These are phyloP conservation scores for Letharia lupina DNA, from an alignment of 495 filamentous ascomycete genomes.

Conservation along the genomic window DNA sequence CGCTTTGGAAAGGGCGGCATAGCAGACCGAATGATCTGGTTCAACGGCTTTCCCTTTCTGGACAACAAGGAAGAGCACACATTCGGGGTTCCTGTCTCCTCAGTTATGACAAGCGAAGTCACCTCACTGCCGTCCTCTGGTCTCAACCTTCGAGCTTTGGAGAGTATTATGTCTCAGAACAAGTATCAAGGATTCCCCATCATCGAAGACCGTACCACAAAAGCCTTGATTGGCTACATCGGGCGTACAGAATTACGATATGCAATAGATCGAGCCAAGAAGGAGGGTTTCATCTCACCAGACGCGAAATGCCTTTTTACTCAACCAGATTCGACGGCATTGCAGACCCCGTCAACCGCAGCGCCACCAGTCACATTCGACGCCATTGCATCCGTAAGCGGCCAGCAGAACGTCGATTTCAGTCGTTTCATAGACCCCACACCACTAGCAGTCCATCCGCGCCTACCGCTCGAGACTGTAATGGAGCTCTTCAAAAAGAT, in stretches of 20 bases:
- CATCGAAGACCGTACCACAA: constrained; percentile 63
- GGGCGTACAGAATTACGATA: constrained; percentile 90
- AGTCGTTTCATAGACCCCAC: constrained; percentile 83
- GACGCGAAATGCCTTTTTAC: constrained; percentile 72
- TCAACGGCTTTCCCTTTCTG: constrained; percentile 94
- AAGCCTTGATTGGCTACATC: constrained; percentile 81
- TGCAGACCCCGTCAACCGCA: constrained; percentile 29
- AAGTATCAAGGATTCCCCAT: constrained; percentile 94
- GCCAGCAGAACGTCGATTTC: constrained; percentile 64
- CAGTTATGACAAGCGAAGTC: constrained; percentile 80
- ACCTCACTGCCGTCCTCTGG: constrained; percentile 65
- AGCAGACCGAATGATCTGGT: constrained; percentile 98
- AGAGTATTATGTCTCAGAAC: constrained; percentile 67
- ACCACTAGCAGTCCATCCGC: constrained; percentile 83
- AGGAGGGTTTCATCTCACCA: constrained; percentile 60
- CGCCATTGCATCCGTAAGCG: constrained; percentile 48
- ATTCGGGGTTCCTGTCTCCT: constrained; percentile 89
- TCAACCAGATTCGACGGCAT: constrained; percentile 44
- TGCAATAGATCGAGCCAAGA: constrained; percentile 77
- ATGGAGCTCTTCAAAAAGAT: constrained; percentile 99
- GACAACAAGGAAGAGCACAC: constrained; percentile 98
- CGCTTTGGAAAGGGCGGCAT: constrained; percentile 93
- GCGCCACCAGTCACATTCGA: constrained; percentile 54
- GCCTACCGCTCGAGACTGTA: constrained; percentile 87
- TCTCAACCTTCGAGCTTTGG: constrained; percentile 62